phyloP scores from a whole-genome alignment of 768 basidiomycete species.

The Mycena epipterygia region DNA sequence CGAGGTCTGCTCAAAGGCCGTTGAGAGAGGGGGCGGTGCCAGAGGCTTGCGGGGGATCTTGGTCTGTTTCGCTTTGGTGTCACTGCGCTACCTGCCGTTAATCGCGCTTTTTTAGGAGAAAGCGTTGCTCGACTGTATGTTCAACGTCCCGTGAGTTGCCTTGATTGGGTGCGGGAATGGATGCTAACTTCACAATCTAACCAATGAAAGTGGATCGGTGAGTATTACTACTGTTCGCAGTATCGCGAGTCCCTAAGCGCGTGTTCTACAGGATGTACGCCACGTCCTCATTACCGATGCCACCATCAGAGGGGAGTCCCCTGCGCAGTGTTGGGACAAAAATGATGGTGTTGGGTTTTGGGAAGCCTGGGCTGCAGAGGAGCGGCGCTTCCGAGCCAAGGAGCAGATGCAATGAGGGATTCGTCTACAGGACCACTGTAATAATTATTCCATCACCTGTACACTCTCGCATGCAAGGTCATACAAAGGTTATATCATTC shows the following conservation, averaged over 20 bases:
- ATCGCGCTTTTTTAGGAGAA: conserved; percentile 67
- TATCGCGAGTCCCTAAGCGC: conserved; percentile 4
- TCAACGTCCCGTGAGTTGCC: conserved; percentile 83
- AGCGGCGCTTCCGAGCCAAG: conserved; percentile 48
- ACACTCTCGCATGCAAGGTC: conserved; percentile 18
- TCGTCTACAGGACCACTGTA: conserved; percentile 18
- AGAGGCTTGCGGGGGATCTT: conserved; percentile 91
- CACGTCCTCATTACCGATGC: conserved; percentile 86
- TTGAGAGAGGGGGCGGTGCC: conserved; percentile 89
- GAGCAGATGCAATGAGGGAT: conserved; percentile 1
- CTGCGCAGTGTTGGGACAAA: conserved; percentile 82
- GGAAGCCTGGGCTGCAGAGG: conserved; percentile 83
- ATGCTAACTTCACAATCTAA: conserved; percentile 10
- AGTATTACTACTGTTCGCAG: conserved; percentile 42
- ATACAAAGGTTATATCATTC: conserved; percentile 35
- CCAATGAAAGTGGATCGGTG: conserved; percentile 71
- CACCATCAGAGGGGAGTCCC: conserved; percentile 73
- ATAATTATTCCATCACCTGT: conserved; percentile 32
- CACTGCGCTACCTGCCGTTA: not conserved
- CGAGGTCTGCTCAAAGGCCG: conserved; percentile 85
- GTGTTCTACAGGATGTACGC: conserved; percentile 68
- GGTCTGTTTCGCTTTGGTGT: conserved; percentile 55
- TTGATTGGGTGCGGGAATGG: not conserved
- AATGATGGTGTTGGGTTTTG: conserved; percentile 77
- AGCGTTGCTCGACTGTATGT: conserved; percentile 91